Conservation (phyloP, 768 basidiomycete species). For the Thelephora ganbajun region DNA sequence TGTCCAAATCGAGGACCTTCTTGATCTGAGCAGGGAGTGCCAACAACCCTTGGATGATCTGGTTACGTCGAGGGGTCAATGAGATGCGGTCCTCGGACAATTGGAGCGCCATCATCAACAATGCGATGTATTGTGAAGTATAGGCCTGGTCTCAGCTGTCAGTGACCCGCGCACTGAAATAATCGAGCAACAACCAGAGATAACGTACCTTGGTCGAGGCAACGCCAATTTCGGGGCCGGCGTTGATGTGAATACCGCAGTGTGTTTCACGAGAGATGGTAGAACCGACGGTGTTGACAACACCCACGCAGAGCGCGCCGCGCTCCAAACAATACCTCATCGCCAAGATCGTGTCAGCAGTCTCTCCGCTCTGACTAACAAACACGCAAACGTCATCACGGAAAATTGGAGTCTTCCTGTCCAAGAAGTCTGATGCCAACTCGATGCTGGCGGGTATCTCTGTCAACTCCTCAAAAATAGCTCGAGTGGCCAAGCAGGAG, state of each 20-base stretch:
- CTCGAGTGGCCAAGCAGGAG: slow-evolving; percentile 90
- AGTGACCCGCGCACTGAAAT: background rate
- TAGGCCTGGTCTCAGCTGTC: slow-evolving; percentile 48
- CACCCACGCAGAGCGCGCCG: slow-evolving; percentile 91
- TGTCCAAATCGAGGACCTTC: slow-evolving; percentile 70
- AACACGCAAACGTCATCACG: slow-evolving; percentile 95
- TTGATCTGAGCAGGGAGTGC: slow-evolving; percentile 84
- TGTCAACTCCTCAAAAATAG: slow-evolving; percentile 97
- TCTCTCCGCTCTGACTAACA: slow-evolving; percentile 96
- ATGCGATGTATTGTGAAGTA: slow-evolving; percentile 96
- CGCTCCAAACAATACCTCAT: slow-evolving; percentile 94
- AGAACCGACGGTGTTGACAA: slow-evolving; percentile 97
- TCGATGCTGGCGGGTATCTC: slow-evolving; percentile 98
- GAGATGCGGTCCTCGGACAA: slow-evolving; percentile 95
- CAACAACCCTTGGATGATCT: slow-evolving; percentile 89
- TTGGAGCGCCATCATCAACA: slow-evolving; percentile 97
- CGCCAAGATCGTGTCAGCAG: slow-evolving; percentile 94
- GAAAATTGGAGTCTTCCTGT: slow-evolving; percentile 99
- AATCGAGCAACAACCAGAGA: background rate
- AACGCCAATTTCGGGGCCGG: slow-evolving; percentile 97
- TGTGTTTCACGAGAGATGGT: slow-evolving; percentile 97
- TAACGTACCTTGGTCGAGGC: slow-evolving; percentile 82
- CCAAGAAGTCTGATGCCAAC: slow-evolving; percentile 94
- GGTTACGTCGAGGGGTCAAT: slow-evolving; percentile 75
- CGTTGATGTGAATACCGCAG: slow-evolving; percentile 99